Conservation (phyloP, 306 rosid species). For the Gillenia trifoliata region DNA sequence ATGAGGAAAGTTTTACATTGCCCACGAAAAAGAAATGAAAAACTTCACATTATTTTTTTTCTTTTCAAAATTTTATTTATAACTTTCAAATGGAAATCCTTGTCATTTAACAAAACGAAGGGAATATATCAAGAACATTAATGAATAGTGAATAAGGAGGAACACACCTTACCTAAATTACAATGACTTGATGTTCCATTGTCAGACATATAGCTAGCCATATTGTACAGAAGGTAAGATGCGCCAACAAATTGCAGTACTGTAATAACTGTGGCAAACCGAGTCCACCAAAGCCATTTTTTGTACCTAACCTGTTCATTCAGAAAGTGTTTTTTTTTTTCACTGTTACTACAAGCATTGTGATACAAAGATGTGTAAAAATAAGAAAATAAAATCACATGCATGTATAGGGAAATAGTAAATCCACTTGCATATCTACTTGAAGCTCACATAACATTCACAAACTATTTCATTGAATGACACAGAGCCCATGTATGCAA, state of each 20-base stretch:
- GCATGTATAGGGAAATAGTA: not conserved
- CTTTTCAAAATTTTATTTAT: not conserved
- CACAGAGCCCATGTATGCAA: not conserved
- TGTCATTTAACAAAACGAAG: not conserved
- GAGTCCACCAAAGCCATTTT: constrained; percentile 83
- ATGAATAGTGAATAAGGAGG: not conserved
- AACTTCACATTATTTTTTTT: too few species aligned
- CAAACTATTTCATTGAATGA: not conserved
- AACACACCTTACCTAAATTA: constrained; percentile 49
- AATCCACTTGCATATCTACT: not conserved
- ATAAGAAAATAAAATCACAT: not conserved
- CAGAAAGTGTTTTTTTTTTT: not conserved
- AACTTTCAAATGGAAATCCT: not conserved
- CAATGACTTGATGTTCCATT: constrained; percentile 28
- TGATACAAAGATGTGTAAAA: not conserved
- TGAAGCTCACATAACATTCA: not conserved
- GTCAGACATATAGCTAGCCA: constrained; percentile 26
- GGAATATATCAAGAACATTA: not conserved
- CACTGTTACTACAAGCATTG: constrained; percentile 9
- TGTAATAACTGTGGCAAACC: constrained; percentile 36
- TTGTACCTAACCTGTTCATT: constrained; percentile 51
- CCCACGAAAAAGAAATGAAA: too few species aligned
- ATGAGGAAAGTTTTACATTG: not conserved
- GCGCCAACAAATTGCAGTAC: constrained; percentile 57
- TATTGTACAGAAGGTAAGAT: constrained; percentile 40